Conservation (phyloP, 1,284 basidiomycete genomes). For the Irpex rosettiformis region DNA sequence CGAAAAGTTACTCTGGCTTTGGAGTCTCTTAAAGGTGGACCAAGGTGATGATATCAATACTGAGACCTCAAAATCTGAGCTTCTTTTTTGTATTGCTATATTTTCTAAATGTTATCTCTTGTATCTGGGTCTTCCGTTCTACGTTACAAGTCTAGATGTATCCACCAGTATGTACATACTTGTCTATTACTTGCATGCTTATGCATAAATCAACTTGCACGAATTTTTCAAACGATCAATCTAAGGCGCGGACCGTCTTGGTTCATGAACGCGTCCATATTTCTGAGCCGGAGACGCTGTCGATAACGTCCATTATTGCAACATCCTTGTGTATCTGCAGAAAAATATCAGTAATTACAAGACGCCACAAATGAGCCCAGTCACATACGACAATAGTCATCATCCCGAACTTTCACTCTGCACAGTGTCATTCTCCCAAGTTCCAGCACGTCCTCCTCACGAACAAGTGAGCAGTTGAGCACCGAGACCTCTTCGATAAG, state of each 20-base stretch:
- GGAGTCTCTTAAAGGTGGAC: background rate
- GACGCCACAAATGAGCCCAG: background rate
- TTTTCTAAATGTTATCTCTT: too few relatives aligned
- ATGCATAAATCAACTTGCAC: too few relatives aligned
- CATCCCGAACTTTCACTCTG: conserved; percentile 40
- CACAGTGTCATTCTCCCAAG: conserved; percentile 49
- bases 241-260: background rate
- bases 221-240: background rate
- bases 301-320: conserved; percentile 19
- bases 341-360: background rate
- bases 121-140: too few relatives aligned
- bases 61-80: background rate
- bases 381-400: conserved; percentile 55
- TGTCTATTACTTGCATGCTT: too few relatives aligned
- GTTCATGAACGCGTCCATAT: conserved; percentile 4
- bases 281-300: conserved; percentile 17
- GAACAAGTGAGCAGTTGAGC: conserved; percentile 57
- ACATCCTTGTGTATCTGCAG: conserved; percentile 12
- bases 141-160: too few relatives aligned
- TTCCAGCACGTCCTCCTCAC: conserved; percentile 50
- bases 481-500: conserved; percentile 46
- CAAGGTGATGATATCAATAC: background rate
- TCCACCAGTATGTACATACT: too few relatives aligned
- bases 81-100: too few relatives aligned
- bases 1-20: background rate